Conservation (phyloP, 306 rosid species). For the Fragaria vesca region DNA sequence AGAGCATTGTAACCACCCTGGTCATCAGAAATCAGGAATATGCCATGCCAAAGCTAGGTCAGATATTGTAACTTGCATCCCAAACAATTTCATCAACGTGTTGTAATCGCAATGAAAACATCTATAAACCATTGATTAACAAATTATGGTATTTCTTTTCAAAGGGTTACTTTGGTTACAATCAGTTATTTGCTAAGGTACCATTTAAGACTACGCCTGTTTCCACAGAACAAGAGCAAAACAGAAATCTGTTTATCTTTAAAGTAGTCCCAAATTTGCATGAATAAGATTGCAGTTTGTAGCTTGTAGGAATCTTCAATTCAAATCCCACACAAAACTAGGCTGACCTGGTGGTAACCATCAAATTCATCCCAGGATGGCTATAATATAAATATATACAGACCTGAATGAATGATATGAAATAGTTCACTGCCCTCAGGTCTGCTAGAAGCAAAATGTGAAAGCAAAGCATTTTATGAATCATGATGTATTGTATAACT, state of each 20-base stretch:
- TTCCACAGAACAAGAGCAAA: neutral
- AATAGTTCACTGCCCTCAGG: too few species aligned
- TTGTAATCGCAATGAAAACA: neutral
- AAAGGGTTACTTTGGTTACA: neutral
- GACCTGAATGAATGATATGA: neutral
- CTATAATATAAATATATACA: neutral
- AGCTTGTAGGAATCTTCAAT: neutral
- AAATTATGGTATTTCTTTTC: neutral
- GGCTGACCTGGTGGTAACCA: neutral
- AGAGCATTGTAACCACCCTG: neutral
- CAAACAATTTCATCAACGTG: neutral
- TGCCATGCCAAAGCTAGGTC: neutral
- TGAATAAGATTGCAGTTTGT: neutral
- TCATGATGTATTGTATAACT: neutral
- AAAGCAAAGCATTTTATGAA: neutral
- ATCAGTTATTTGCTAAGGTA: neutral
- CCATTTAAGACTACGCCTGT: neutral
- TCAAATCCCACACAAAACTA: neutral
- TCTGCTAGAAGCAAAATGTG: neutral
- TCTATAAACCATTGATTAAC: neutral
- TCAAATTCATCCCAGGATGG: constrained; percentile 1
- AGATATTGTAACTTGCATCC: neutral
- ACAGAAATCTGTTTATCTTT: neutral
- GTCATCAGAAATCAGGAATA: neutral
- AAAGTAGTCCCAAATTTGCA: neutral